Evolutionary conservation across 2,329 filamentous ascomycete genomes (phyloP).

Genomic region (Exophiala calicioides): DNA sequence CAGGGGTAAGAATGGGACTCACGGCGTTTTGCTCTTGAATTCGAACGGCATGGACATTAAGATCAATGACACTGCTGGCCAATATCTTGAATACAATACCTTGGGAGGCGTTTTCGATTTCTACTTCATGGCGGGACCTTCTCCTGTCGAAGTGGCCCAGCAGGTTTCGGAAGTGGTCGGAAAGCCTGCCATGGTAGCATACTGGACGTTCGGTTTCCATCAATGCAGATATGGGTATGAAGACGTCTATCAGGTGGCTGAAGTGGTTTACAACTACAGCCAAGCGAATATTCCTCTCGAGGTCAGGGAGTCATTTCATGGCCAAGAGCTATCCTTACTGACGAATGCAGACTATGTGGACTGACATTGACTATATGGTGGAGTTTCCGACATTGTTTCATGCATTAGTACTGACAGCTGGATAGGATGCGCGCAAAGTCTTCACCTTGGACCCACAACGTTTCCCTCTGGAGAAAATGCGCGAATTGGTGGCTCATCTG

Average conservation of each 20-base stretch:
- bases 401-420: slow-evolving; percentile 4
- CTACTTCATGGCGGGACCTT: slow-evolving; percentile 64
- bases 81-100: slow-evolving; percentile 78
- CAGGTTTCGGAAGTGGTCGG: slow-evolving; percentile 62
- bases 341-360: slow-evolving; percentile 43
- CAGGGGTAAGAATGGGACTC: slow-evolving; percentile 58
- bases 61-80: slow-evolving; percentile 63
- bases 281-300: slow-evolving; percentile 42
- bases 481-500: slow-evolving; percentile 65
- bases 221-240: slow-evolving; percentile 66
- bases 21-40: slow-evolving; percentile 69
- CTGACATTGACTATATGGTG: slow-evolving; percentile 32
- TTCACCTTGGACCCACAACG: slow-evolving; percentile 42
- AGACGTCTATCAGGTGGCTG: slow-evolving; percentile 48
- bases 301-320: slow-evolving; percentile 4
- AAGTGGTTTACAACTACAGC: slow-evolving; percentile 47
- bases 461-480: slow-evolving; percentile 52
- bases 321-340: not conserved
- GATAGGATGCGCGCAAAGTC: slow-evolving; percentile 24
- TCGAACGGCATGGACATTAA: slow-evolving; percentile 77
- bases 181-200: slow-evolving; percentile 62
- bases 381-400: slow-evolving; percentile 6
- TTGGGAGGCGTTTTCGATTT: slow-evolving; percentile 76
- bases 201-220: slow-evolving; percentile 64
- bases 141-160: slow-evolving; percentile 58